Base-by-base conservation (phyloP, 441 rosid species). In the Oxalis stricta region DNA sequence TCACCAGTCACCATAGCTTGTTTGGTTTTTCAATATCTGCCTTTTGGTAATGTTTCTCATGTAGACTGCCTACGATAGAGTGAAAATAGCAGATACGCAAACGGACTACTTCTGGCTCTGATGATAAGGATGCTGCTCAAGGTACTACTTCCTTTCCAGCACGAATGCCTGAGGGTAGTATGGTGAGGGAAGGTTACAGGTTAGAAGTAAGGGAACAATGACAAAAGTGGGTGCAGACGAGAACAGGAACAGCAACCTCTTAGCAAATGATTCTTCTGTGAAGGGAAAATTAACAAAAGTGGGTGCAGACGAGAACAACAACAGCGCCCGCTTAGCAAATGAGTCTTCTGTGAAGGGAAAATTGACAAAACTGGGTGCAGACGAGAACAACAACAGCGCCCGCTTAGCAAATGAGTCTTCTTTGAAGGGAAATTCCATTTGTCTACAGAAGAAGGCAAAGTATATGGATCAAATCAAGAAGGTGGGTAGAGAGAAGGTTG, bases 401-500 rank as follows among this genome's bases (percentile, higher is more conserved):
- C 41, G 19, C 10, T 32, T 54, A 24, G 28, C 43, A 46, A 11
- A 33, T 29, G 39, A 34, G 28, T 41, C 38, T 55, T 53, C 64
- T 35, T 41, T 19, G 44, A 47, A 43, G 32, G n/a, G 38, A 51
- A 53, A 58, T 18, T 58, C 67, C 10, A 5, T 41, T 1, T 46
- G 49, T 53, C 50, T 53, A 19, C 42, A 51, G 47, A 58, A 31
- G 55, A 33, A 38, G 22, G 33, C 46, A 41, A 23, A 4, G 28
- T 44, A 23, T 49, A 18, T 41, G 39, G 67, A 42, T 55, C 45
- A 17, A 46, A 11, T 43, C 17, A 50, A 34, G 30, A 46, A 61
- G 72, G 72, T 66, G 45, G 36, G 56, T 30, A 38, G 52, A 41
- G 10, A 51, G 51, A 9, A 29, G 41, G 30, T 24, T 46, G 44